Evolutionary conservation across 345 rosid genomes (phyloP), one percentile per base, ranked within the genome.

Genomic region (Reutealis trisperma): DNA sequence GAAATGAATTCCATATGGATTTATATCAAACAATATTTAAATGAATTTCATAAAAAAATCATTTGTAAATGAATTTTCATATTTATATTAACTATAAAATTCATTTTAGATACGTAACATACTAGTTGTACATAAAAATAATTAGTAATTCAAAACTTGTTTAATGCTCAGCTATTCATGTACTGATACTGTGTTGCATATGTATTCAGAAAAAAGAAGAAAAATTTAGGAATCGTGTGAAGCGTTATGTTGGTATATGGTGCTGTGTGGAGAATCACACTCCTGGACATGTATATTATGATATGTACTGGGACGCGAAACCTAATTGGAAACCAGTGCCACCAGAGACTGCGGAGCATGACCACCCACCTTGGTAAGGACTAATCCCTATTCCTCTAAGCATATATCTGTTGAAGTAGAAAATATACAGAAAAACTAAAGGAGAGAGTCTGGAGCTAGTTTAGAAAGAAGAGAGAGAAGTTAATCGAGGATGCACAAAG

Each of bases 261-360:
- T 96, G 99, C 81, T 96, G 99, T 44, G 92, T 91, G 47, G 88
- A 82, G 55, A 86, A 82, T 87, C 93, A 89, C 78, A 77, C 78
- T 61, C 97, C 98, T 0, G 99, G 99, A 62, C 99, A 96, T 77
- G 87, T 96, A 67, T 93, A 93, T 71, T 96, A 96, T 51, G 97
- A 93, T 80, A 93, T 90, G 93, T 93, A 89, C 75, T 96, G 99
- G 99, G 99, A 96, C 19, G 94, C 93, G 90, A 93, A 93, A 85
- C 94, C 99, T 0, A 86, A 74, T 63, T 96, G 99, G 98, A 93
- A 93, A 82, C 92, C 99, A 3, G 67, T 82, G 64, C 98, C 98
- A 27, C 98, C 98, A 24, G 90, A 86, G 80, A 86, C 90, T 22
- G 72, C 89, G 1, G 86, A 80, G 54, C 97, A 91, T 16, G 99